Percentiles rank a stretch among this genome's conserved stretches.
phyloP scores from a whole-genome alignment of 73 alveolate genomes.

The Paramecium primaurelia region DNA sequence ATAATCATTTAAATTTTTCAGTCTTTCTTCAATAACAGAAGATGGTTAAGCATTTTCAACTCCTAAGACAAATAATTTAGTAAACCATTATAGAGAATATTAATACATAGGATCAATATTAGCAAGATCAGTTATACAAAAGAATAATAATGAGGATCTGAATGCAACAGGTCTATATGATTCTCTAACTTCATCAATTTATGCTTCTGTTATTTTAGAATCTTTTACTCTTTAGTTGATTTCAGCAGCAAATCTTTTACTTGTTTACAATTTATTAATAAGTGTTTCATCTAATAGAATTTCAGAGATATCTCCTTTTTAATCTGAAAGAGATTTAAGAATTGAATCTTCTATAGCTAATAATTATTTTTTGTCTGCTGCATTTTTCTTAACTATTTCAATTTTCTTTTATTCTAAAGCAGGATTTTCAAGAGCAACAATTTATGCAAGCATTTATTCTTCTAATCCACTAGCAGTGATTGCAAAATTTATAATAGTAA shows the following conservation, averaged over 20 bases:
- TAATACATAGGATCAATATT: slow-evolving; percentile 98
- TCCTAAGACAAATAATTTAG: slow-evolving; percentile 84
- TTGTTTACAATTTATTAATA: slow-evolving; percentile 86
- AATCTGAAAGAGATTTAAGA: slow-evolving; percentile 90
- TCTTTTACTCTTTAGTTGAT: slow-evolving; percentile 92
- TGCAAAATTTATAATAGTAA: slow-evolving; percentile 98
- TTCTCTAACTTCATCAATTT: slow-evolving; percentile 96
- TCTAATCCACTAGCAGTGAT: slow-evolving; percentile 99
- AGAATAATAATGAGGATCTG: slow-evolving; percentile 98
- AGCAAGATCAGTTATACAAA: slow-evolving; percentile 98
- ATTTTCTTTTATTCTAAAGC: slow-evolving; percentile 79
- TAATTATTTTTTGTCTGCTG: slow-evolving; percentile 79
- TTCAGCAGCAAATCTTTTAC: slow-evolving; percentile 93
- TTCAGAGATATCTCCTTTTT: slow-evolving; percentile 91
- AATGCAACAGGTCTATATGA: slow-evolving; percentile 98
- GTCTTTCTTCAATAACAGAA: slow-evolving; percentile 83
- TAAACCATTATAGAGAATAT: slow-evolving; percentile 92
- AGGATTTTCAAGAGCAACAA: slow-evolving; percentile 97
- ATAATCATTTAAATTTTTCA: slow-evolving; percentile 83
- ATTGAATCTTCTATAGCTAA: slow-evolving; percentile 97
- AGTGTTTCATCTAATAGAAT: slow-evolving; percentile 90
- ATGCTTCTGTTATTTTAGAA: slow-evolving; percentile 95
- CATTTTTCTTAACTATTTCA: slow-evolving; percentile 74
- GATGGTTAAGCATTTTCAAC: slow-evolving; percentile 84
- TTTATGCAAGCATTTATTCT: slow-evolving; percentile 98